These are phyloP conservation scores for Bertia moriformis DNA, from an alignment of 2,329 filamentous ascomycete species.

Conservation along the genomic window DNA sequence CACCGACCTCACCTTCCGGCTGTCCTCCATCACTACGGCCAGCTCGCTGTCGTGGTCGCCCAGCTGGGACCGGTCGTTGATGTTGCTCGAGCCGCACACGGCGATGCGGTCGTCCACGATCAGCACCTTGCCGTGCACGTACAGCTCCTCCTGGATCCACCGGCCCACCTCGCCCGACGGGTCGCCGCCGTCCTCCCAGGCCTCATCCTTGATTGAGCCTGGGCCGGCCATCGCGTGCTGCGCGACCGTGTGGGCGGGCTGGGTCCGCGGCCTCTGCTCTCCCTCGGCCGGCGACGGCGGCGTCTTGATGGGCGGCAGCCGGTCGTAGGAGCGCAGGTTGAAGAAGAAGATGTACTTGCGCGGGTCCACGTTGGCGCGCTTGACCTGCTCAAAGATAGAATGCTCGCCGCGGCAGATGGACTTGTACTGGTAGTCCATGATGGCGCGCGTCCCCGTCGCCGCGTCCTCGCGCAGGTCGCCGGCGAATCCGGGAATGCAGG, in stretches of 20 bases:
- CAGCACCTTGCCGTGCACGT: conserved; percentile 81
- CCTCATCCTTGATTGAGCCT: conserved; percentile 49
- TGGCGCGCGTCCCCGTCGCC: conserved; percentile 74
- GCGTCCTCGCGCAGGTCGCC: conserved; percentile 75
- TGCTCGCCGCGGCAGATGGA: conserved; percentile 83
- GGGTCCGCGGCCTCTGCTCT: conserved; percentile 9
- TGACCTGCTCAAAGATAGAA: conserved; percentile 73
- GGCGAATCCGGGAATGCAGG: conserved; percentile 83
- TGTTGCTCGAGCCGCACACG: conserved; percentile 74
- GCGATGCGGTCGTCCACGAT: conserved; percentile 78
- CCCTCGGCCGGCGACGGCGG: conserved; percentile 41
- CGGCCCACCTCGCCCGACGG: conserved; percentile 66
- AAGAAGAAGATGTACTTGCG: conserved; percentile 77
- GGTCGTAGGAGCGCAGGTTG: conserved; percentile 84
- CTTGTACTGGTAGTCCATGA: conserved; percentile 98
- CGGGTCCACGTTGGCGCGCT: conserved; percentile 62
- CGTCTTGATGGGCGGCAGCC: conserved; percentile 60
- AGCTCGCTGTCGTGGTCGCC: conserved; percentile 86
- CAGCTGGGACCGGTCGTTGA: conserved; percentile 80
- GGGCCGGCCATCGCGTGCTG: conserved; percentile 67
- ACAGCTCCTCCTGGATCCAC: conserved; percentile 91
- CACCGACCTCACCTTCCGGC: conserved; percentile 47
- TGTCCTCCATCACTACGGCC: conserved; percentile 79
- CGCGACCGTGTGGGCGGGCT: conserved; percentile 39
- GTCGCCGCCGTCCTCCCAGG: conserved; percentile 61